Evolutionary conservation across 345 rosid genomes (phyloP).

Genomic region (Pseudoturritis turrita): DNA sequence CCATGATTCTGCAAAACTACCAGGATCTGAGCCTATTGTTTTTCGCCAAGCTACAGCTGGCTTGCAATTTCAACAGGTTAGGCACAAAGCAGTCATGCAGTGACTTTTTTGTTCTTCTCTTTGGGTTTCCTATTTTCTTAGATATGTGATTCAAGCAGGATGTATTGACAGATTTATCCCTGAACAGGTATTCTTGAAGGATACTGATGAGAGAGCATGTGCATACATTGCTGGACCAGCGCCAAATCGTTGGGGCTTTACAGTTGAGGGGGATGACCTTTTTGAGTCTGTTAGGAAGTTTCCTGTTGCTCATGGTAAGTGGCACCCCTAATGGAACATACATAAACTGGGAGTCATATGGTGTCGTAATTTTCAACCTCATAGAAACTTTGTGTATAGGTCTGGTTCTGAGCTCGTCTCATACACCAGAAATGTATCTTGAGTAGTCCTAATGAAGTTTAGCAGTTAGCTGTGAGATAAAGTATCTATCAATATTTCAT

Average conservation of each 20-base stretch:
- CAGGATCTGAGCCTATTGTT: slow-evolving; percentile 48
- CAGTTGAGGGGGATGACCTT: slow-evolving; percentile 79
- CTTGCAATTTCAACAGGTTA: slow-evolving; percentile 77
- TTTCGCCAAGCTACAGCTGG: slow-evolving; percentile 74
- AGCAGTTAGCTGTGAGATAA: neutral
- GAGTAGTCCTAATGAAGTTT: neutral
- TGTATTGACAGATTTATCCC: slow-evolving; percentile 15
- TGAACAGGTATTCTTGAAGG: slow-evolving; percentile 87
- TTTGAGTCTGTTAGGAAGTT: slow-evolving; percentile 51
- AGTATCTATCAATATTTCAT: slow-evolving; percentile 10
- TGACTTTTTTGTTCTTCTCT: neutral
- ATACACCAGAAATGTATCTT: neutral
- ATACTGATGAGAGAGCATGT: slow-evolving; percentile 99
- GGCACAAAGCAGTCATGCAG: slow-evolving; percentile 25
- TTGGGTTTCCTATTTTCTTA: neutral
- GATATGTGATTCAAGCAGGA: slow-evolving; percentile 1
- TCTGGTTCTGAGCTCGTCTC: slow-evolving; percentile 16
- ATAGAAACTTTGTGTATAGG: neutral
- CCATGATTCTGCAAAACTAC: slow-evolving; percentile 34
- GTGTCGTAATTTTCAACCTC: neutral
- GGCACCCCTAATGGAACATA: neutral
- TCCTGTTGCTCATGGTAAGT: slow-evolving; percentile 54
- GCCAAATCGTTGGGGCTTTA: slow-evolving; percentile 98
- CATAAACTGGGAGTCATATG: neutral
- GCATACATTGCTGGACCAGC: slow-evolving; percentile 99